Conservation (phyloP, 2,329 filamentous ascomycete genomes). For the Alternaria triticimaculans region DNA sequence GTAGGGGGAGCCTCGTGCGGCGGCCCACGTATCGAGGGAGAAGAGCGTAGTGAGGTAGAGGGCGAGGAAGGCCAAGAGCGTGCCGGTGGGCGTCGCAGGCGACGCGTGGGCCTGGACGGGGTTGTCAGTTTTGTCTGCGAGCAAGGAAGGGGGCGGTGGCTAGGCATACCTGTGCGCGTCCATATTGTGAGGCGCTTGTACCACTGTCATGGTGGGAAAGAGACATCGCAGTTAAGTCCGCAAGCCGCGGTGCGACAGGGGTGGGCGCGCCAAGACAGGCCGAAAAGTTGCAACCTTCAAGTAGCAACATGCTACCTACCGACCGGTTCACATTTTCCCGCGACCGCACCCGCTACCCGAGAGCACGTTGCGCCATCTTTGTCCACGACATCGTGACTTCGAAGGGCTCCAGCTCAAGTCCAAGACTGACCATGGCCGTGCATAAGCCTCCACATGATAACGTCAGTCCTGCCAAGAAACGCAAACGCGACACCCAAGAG, state of each 20-base stretch:
- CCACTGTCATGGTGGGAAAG: not conserved
- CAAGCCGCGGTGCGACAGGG: constrained; percentile 7
- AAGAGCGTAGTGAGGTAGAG: constrained; percentile 51
- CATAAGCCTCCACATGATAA: constrained; percentile 18
- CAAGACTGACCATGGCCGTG: not conserved
- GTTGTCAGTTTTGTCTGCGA: constrained; percentile 2
- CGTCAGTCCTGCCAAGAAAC: constrained; percentile 24
- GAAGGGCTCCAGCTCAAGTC: not conserved
- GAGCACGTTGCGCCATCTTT: not conserved
- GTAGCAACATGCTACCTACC: not conserved
- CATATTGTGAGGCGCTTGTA: constrained; percentile 1
- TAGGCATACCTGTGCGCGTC: constrained; percentile 4
- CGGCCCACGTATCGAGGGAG: constrained; percentile 46
- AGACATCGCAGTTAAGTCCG: not conserved
- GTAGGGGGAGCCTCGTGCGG: constrained; percentile 42
- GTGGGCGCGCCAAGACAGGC: constrained; percentile 26
- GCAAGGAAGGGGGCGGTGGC: not conserved
- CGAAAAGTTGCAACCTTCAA: constrained; percentile 2
- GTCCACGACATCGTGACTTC: not conserved
- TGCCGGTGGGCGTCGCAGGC: constrained; percentile 25
- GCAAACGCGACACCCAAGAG: constrained; percentile 17
- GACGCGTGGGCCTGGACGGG: constrained; percentile 3
- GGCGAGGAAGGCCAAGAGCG: constrained; percentile 43
- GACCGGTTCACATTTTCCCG: not conserved
- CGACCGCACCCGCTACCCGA: not conserved